phyloP scores from a whole-genome alignment of 2,329 filamentous ascomycete species.

The Ophiosphaerella narmari region DNA sequence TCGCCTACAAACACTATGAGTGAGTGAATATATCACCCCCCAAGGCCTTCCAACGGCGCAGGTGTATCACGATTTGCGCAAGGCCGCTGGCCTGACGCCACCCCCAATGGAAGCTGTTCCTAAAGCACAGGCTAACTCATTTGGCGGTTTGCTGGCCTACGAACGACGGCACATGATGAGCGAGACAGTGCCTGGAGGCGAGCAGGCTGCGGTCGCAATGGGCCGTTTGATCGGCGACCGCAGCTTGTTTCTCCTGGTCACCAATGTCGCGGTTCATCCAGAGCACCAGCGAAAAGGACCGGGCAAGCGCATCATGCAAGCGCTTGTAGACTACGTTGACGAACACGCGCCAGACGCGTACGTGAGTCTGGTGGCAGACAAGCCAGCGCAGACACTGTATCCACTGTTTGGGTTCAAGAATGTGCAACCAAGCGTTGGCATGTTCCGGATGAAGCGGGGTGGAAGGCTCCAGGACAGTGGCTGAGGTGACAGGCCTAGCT shows the following conservation, averaged over 20 bases:
- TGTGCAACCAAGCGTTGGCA: slow-evolving; percentile 35
- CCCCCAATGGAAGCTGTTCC: slow-evolving; percentile 33
- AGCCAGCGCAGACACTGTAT: slow-evolving; percentile 52
- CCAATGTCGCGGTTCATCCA: slow-evolving; percentile 57
- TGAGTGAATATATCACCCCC: slow-evolving; percentile 29
- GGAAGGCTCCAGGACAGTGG: slow-evolving; percentile 18
- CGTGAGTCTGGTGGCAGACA: slow-evolving; percentile 55
- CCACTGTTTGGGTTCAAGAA: slow-evolving; percentile 54
- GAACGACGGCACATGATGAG: slow-evolving; percentile 29
- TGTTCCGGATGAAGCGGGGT: slow-evolving; percentile 32
- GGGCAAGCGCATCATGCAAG: slow-evolving; percentile 52
- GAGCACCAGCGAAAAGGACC: slow-evolving; percentile 56
- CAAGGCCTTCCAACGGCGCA: slow-evolving; percentile 34
- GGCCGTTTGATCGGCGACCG: slow-evolving; percentile 58
- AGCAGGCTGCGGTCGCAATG: slow-evolving; percentile 51
- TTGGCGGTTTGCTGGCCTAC: slow-evolving; percentile 30
- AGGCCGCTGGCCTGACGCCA: slow-evolving; percentile 35
- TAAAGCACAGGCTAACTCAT: slow-evolving; percentile 31
- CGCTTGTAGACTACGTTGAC: slow-evolving; percentile 50
- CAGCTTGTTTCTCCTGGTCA: slow-evolving; percentile 57
- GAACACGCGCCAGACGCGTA: slow-evolving; percentile 50
- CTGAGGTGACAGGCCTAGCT: not conserved
- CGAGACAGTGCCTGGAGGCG: slow-evolving; percentile 18
- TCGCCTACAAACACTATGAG: slow-evolving; percentile 9
- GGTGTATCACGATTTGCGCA: slow-evolving; percentile 37